Conservation (phyloP, 2,329 filamentous ascomycete genomes). For the Zasmidium angulare region DNA sequence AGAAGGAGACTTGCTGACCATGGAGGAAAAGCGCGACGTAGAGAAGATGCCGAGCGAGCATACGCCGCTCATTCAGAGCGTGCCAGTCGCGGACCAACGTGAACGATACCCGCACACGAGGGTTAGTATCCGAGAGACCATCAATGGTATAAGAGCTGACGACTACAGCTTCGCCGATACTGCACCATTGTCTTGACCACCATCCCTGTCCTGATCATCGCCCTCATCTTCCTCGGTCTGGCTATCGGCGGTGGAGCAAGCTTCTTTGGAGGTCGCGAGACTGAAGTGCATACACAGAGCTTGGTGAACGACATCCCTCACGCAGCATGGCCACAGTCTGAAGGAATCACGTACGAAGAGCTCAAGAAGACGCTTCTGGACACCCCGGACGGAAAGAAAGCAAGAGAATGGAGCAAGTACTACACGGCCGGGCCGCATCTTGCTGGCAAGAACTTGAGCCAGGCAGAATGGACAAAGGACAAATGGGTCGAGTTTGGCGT, state of each 20-base stretch:
- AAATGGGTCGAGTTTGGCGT: conserved; percentile 52
- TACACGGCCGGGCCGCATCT: conserved; percentile 54
- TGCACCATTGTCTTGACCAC: conserved; percentile 58
- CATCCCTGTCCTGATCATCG: conserved; percentile 40
- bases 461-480: conserved; percentile 53
- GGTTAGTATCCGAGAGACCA: conserved; percentile 18
- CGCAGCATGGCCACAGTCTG: conserved; percentile 41
- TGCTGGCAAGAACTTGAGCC: conserved; percentile 52
- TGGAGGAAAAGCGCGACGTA: conserved; percentile 19
- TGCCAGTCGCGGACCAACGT: conserved; percentile 55
- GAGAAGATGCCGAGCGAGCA: conserved; percentile 54
- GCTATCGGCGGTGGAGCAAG: conserved; percentile 35
- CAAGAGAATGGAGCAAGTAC: conserved; percentile 50
- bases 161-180: conserved; percentile 56
- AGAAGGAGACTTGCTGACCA: conserved; percentile 1
- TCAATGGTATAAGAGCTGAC: conserved; percentile 1
- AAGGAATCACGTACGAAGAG: conserved; percentile 54
- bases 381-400: conserved; percentile 55
- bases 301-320: conserved; percentile 33
- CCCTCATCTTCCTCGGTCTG: conserved; percentile 40
- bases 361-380: conserved; percentile 55
- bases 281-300: conserved; percentile 15
- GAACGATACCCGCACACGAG: conserved; percentile 51
- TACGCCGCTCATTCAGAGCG: conserved; percentile 67
- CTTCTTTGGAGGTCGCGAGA: conserved; percentile 36